These are phyloP conservation scores for Garcia nutans DNA, from an alignment of 345 rosid genomes.

Conservation along the genomic window DNA sequence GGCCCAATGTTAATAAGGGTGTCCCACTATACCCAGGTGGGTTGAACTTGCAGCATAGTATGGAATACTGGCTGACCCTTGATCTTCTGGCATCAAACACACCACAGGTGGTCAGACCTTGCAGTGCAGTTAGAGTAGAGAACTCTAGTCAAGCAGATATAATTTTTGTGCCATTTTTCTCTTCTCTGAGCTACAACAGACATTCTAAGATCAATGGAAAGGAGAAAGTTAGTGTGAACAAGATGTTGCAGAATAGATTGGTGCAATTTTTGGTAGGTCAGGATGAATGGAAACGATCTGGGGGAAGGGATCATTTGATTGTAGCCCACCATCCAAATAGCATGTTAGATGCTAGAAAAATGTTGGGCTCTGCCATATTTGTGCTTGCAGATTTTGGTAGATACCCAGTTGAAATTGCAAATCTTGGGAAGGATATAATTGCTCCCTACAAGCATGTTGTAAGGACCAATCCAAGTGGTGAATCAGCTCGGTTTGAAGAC, in stretches of 20 bases:
- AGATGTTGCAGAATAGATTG: slow-evolving; percentile 63
- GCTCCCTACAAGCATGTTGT: slow-evolving; percentile 91
- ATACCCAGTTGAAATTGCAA: slow-evolving; percentile 66
- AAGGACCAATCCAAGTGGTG: slow-evolving; percentile 41
- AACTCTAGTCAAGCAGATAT: slow-evolving; percentile 65
- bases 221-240: slow-evolving; percentile 52
- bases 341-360: slow-evolving; percentile 33
- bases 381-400: slow-evolving; percentile 95
- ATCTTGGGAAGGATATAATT: slow-evolving; percentile 67
- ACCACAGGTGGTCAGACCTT: slow-evolving; percentile 43
- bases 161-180: slow-evolving; percentile 80
- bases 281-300: slow-evolving; percentile 29
- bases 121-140: slow-evolving; percentile 56
- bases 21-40: slow-evolving; percentile 76
- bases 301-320: slow-evolving; percentile 31
- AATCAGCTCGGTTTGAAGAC: slow-evolving; percentile 61
- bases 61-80: slow-evolving; percentile 92
- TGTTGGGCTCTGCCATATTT: slow-evolving; percentile 78
- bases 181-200: slow-evolving; percentile 73
- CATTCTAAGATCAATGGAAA: slow-evolving; percentile 60
- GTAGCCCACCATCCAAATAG: slow-evolving; percentile 84
- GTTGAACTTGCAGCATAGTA: slow-evolving; percentile 83
- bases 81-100: slow-evolving; percentile 72
- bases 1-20: slow-evolving; percentile 58
- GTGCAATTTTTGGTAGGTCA: slow-evolving; percentile 25